A percentile compares a stretch with the other conserved stretches of the same genome.
Evolutionary conservation across 768 basidiomycete species (phyloP).

Genomic region (Xerocomellus dryophilus): DNA sequence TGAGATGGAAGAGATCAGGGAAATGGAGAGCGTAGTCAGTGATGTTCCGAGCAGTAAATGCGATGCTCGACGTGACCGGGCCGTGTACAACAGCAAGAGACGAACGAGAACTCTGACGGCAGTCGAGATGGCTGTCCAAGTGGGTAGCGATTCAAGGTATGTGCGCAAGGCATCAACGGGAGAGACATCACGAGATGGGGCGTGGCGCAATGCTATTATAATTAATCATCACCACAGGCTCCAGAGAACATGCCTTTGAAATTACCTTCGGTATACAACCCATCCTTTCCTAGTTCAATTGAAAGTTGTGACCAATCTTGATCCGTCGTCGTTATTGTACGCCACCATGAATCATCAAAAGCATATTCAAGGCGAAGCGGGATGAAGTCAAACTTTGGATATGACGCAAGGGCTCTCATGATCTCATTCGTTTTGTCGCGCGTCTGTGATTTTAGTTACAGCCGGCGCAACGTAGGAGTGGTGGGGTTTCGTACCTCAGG

Average conservation of each 20-base stretch:
- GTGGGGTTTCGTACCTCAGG: slow-evolving; percentile 47
- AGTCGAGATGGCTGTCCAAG: slow-evolving; percentile 62
- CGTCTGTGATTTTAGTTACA: slow-evolving; percentile 38
- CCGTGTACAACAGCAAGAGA: slow-evolving; percentile 67
- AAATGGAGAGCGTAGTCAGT: slow-evolving; percentile 73
- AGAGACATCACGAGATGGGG: slow-evolving; percentile 7
- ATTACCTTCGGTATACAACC: slow-evolving; percentile 36
- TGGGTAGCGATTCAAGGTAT: slow-evolving; percentile 68
- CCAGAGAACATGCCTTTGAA: not conserved
- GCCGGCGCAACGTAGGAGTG: not conserved
- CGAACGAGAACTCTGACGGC: slow-evolving; percentile 60
- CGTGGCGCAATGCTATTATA: slow-evolving; percentile 23
- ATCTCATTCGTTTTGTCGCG: slow-evolving; percentile 55
- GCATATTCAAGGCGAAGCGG: slow-evolving; percentile 70
- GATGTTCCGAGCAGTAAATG: slow-evolving; percentile 78
- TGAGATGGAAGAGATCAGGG: slow-evolving; percentile 68
- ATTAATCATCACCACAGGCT: not conserved
- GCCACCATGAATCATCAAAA: slow-evolving; percentile 71
- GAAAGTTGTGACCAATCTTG: slow-evolving; percentile 30
- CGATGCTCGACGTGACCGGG: slow-evolving; percentile 55
- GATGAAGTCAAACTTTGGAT: slow-evolving; percentile 54
- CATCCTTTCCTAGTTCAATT: slow-evolving; percentile 54
- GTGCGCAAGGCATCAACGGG: slow-evolving; percentile 37
- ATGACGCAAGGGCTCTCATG: slow-evolving; percentile 42
- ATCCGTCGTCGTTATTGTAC: slow-evolving; percentile 37